phyloP scores from a whole-genome alignment of 108 stramenopile genomes.

The Nitzschia sp. region DNA sequence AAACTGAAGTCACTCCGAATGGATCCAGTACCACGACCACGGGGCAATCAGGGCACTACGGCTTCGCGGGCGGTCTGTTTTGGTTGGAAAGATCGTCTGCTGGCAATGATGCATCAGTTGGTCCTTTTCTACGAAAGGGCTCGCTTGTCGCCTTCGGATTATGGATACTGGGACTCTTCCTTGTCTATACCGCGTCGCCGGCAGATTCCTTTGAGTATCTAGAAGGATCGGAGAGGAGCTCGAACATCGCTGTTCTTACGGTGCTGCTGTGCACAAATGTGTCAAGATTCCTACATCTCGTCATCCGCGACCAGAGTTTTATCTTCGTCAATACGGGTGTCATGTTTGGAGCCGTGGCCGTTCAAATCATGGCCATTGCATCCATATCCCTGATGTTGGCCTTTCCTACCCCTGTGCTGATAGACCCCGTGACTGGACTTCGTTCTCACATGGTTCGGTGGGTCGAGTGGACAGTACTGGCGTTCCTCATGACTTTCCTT shows the following conservation, averaged over 20 bases:
- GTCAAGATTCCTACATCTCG: conserved; percentile 16
- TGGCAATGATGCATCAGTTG: conserved; percentile 17
- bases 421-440: conserved; percentile 59
- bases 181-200: conserved; percentile 33
- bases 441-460: conserved; percentile 61
- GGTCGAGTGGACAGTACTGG: conserved; percentile 57
- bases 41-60: no score
- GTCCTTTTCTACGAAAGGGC: conserved; percentile 29
- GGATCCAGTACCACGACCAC: no score
- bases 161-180: conserved; percentile 23
- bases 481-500: conserved; percentile 66
- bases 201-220: conserved; percentile 39
- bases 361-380: conserved; percentile 33
- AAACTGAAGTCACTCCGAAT: no score
- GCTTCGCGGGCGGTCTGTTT: neutral
- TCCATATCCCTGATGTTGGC: conserved; percentile 34
- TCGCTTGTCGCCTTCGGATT: conserved; percentile 7
- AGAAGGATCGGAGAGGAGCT: conserved; percentile 39
- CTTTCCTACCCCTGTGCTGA: conserved; percentile 56
- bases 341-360: conserved; percentile 31
- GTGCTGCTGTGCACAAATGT: conserved; percentile 23
- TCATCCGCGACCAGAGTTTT: conserved; percentile 15
- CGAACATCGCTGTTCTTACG: conserved; percentile 14
- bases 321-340: conserved; percentile 26
- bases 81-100: neutral